Base-by-base conservation (phyloP, 2,329 filamentous ascomycete species). In the Plenodomus tracheiphilus region DNA sequence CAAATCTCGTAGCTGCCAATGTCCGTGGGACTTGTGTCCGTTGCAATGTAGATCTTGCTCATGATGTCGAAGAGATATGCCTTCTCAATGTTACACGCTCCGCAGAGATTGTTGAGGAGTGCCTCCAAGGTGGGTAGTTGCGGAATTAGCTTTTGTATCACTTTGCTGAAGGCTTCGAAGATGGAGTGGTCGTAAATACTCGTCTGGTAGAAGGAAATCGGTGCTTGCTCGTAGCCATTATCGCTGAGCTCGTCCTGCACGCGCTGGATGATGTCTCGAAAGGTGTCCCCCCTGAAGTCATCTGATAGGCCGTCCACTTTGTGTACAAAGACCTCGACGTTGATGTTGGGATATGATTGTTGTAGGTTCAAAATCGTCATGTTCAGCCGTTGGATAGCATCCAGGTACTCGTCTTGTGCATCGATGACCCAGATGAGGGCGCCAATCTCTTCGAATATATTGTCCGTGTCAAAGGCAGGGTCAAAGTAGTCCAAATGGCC, bases 131-230 rank as follows among this genome's bases (percentile, higher is more conserved):
- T 95, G 5, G 91, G 90, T 7, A 99, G 83, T 54, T 96, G 89
- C 0, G 94, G 93, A 43, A 99, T 93, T 22, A 99, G 83, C 73
- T 97, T 97, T 74, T 99, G 94, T 56, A 99, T 96, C 55, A 99
- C 93, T 74, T 97, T 97, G 77, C 88, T 93, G 71, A 99, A 97
- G 41, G 94, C 94, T 74, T 99, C 94, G 70, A 97, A 99, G 67
- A 96, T 96, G 64, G 89, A 95, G 75, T 97, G 93, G 72, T 99
- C 94, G 79, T 97, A 99, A 71, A 99, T 99, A 68, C 89, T 95
- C 13, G 94, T 99, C 48, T 96, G 85, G 71, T 99, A 93, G 75
- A 96, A 99, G 50, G 88, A 92, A 56, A 99, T 89, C 1, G 91
- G 90, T 1, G 91, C 90, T 67, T 96, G 96, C 69, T 96, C 93